Evolutionary conservation across 306 rosid species (phyloP).

Genomic region (Ochetophila trinervis): DNA sequence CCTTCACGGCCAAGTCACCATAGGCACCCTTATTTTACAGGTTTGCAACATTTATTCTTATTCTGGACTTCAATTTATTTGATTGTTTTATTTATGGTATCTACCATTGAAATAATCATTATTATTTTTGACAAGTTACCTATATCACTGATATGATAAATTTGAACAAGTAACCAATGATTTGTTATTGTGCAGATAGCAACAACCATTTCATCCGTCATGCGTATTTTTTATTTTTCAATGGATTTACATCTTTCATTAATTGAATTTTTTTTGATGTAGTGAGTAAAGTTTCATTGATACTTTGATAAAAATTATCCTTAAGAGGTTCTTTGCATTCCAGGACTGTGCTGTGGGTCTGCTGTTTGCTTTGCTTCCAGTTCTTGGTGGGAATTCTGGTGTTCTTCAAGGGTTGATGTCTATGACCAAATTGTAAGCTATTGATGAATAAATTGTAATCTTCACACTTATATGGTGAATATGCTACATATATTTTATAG

Average conservation of each 20-base stretch:
- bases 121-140: too few species aligned
- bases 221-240: too few species aligned
- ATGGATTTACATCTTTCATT: too few species aligned
- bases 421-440: conserved; percentile 87
- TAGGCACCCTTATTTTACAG: conserved; percentile 72
- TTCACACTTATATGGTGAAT: background rate
- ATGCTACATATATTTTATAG: background rate
- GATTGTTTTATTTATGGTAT: background rate
- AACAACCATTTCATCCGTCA: too few species aligned
- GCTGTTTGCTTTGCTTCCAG: conserved; percentile 80
- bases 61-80: background rate
- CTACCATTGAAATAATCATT: background rate
- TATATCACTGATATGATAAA: conserved; percentile 11
- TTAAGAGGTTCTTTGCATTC: conserved; percentile 30
- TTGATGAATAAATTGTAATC: background rate
- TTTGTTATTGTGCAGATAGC: too few species aligned
- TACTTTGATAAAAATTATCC: conserved; percentile 11
- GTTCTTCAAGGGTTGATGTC: conserved; percentile 84
- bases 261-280: too few species aligned
- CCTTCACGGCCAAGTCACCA: conserved; percentile 97
- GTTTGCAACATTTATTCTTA: conserved; percentile 26
- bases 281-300: background rate
- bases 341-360: conserved; percentile 54
- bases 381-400: conserved; percentile 95
- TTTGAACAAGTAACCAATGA: background rate